Evolutionary conservation across 2,329 filamentous ascomycete species (phyloP).

Genomic region (Pseudocercospora ulei): DNA sequence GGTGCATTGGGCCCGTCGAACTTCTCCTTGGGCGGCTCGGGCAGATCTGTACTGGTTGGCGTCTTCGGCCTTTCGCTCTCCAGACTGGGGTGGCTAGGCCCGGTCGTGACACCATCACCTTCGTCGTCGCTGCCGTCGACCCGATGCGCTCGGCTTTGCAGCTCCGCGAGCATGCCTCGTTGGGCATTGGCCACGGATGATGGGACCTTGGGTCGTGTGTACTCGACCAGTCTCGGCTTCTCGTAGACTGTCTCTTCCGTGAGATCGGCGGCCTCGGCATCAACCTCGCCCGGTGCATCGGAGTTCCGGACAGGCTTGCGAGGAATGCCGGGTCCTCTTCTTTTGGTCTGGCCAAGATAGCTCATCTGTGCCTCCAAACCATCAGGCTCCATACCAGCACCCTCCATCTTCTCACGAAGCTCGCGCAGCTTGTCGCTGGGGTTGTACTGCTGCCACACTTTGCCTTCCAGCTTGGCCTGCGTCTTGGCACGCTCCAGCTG

Average conservation of each 20-base stretch:
- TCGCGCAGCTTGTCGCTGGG: constrained; percentile 88
- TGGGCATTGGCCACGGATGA: constrained; percentile 47
- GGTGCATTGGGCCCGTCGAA: constrained; percentile 42
- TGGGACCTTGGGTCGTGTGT: constrained; percentile 60
- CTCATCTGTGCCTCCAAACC: constrained; percentile 49
- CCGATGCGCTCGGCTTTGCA: constrained; percentile 63
- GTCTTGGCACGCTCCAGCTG: constrained; percentile 96
- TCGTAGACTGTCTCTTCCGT: constrained; percentile 61
- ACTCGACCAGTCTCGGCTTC: constrained; percentile 68
- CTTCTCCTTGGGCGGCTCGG: constrained; percentile 37
- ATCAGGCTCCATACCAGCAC: constrained; percentile 38
- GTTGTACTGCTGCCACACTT: constrained; percentile 72
- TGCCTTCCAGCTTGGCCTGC: constrained; percentile 91
- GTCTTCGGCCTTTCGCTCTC: constrained; percentile 61
- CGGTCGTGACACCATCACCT: constrained; percentile 61
- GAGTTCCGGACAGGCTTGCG: constrained; percentile 31
- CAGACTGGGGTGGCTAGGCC: constrained; percentile 63
- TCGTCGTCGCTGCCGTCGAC: constrained; percentile 66
- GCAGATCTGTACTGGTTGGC: constrained; percentile 45
- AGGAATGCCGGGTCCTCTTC: constrained; percentile 37
- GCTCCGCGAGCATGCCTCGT: constrained; percentile 57
- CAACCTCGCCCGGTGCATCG: constrained; percentile 28
- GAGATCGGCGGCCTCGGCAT: constrained; percentile 36
- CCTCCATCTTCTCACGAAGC: constrained; percentile 90
- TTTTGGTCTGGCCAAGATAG: constrained; percentile 48